A percentile compares a stretch with the other conserved stretches of the same genome.
These are phyloP conservation scores for Avicennia marina DNA, from an alignment of 257 asterid genomes.

Conservation along the genomic window DNA sequence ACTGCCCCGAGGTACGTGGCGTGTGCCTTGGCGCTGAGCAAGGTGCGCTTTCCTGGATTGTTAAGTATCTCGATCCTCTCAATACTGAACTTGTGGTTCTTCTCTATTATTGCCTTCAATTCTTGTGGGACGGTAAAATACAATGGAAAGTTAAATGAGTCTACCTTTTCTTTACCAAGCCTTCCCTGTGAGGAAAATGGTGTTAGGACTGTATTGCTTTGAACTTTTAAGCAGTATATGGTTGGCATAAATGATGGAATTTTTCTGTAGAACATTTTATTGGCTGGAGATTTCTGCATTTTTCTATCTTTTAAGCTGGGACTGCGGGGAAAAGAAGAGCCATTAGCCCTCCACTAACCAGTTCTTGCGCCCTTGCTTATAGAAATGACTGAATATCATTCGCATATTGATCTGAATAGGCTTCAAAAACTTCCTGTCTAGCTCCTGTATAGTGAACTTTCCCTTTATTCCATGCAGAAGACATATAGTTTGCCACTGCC, in stretches of 20 bases:
- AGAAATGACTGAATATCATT: conserved; percentile 33
- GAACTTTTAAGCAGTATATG: no score
- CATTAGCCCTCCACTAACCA: conserved; percentile 44
- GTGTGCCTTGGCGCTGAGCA: conserved; percentile 21
- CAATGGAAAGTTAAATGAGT: conserved; percentile 47
- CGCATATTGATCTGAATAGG: conserved; percentile 30
- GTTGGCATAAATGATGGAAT: no score
- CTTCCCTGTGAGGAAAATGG: conserved; percentile 31
- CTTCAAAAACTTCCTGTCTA: conserved; percentile 26
- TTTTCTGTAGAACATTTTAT: no score
- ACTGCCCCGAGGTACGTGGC: conserved; percentile 31
- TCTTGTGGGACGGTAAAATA: conserved; percentile 38
- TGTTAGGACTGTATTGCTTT: background rate
- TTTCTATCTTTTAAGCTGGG: conserved; percentile 12
- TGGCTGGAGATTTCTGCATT: no score
- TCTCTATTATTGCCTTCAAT: conserved; percentile 27
- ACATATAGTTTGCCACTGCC: conserved; percentile 22
- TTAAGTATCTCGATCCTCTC: conserved; percentile 36
- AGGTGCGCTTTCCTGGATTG: conserved; percentile 31
- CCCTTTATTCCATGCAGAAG: conserved; percentile 40
- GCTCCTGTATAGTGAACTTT: conserved; percentile 30
- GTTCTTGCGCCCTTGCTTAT: conserved; percentile 43
- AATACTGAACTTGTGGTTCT: conserved; percentile 26
- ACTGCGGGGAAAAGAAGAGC: conserved; percentile 41
- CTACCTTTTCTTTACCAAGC: conserved; percentile 28